Conservation (phyloP, 148 eudicot species). For the Vaccinium vitisidaea region DNA sequence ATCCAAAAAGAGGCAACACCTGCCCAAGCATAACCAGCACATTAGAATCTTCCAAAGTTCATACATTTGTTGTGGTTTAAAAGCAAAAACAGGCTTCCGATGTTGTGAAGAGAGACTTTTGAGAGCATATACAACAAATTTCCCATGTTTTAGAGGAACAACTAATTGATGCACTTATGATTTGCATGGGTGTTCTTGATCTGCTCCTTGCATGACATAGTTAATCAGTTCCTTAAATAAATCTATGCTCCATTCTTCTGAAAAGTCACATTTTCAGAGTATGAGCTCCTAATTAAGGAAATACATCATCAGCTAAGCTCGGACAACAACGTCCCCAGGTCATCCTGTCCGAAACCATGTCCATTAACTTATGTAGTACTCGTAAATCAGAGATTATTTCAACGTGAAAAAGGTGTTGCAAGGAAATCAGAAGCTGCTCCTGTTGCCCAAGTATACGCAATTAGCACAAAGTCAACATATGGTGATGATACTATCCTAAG, state of each 20-base stretch:
- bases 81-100: background rate
- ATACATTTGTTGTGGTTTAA: background rate
- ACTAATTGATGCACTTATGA: background rate
- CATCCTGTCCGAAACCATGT: background rate
- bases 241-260: background rate
- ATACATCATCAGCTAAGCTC: background rate
- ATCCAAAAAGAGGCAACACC: slow-evolving; percentile 36
- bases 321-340: background rate
- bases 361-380: background rate
- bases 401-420: background rate
- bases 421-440: slow-evolving; percentile 1
- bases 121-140: background rate
- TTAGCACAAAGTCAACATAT: background rate
- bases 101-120: background rate
- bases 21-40: slow-evolving; percentile 47
- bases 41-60: background rate
- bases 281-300: background rate
- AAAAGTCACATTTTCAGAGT: background rate
- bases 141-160: background rate
- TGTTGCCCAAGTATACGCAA: background rate
- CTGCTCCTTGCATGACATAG: background rate
- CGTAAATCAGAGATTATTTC: background rate
- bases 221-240: background rate
- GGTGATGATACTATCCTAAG: background rate
- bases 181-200: background rate